Percentiles rank a stretch among this genome's conserved stretches.
phyloP scores from a whole-genome alignment of 768 basidiomycete species.

The Tremella mesenterica region DNA sequence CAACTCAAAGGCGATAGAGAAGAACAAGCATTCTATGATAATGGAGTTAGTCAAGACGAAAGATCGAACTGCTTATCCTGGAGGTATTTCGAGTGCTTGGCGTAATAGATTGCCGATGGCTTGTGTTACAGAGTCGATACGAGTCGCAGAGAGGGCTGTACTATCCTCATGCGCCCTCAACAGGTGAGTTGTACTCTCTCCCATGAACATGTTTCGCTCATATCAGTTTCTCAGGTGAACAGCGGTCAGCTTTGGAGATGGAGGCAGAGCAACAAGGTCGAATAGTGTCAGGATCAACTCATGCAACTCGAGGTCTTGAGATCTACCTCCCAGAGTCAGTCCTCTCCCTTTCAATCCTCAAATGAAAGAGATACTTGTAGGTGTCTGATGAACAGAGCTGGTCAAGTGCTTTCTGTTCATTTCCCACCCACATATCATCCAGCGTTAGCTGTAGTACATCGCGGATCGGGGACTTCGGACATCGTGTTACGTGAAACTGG shows the following conservation, averaged over 20 bases:
- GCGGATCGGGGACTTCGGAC: constrained; percentile 12
- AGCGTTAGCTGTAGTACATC: constrained; percentile 19
- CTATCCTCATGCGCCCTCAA: constrained; percentile 21
- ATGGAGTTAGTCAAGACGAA: constrained; percentile 16
- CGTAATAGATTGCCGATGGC: neutral
- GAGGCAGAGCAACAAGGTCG: constrained; percentile 21
- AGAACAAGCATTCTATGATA: neutral
- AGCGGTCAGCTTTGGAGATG: constrained; percentile 14
- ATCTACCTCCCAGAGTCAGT: constrained; percentile 32
- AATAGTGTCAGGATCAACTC: too few species aligned
- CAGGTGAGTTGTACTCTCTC: constrained; percentile 14
- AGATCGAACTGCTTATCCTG: constrained; percentile 12
- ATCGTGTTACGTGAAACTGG: constrained; percentile 28
- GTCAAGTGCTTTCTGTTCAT: constrained; percentile 22
- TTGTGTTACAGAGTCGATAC: neutral
- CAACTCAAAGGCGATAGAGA: too few species aligned
- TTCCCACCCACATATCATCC: constrained; percentile 6
- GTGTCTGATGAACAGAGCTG: constrained; percentile 10
- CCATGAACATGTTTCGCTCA: neutral
- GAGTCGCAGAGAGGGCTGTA: constrained; percentile 17
- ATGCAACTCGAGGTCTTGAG: constrained; percentile 6
- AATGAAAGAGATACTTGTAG: neutral
- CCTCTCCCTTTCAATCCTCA: too few species aligned
- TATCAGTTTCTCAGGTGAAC: constrained; percentile 20
- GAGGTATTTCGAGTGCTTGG: constrained; percentile 13